phyloP scores from a whole-genome alignment of 2,329 filamentous ascomycete genomes.

The Fusarium duplospermum region DNA sequence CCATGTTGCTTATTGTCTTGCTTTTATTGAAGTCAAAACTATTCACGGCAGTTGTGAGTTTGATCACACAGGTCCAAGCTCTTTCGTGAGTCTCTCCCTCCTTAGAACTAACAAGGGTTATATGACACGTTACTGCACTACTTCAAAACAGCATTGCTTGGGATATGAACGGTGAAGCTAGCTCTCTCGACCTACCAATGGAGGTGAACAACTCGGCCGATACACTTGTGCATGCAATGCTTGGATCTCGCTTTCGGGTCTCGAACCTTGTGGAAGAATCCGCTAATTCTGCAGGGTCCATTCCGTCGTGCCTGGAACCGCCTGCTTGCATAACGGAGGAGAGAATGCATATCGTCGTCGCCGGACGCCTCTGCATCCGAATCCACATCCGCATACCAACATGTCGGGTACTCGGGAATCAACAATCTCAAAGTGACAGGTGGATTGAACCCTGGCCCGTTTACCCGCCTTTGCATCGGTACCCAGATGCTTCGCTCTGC shows the following conservation, averaged over 20 bases:
- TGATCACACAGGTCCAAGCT: background rate
- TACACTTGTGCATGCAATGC: constrained; percentile 1
- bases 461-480: constrained; percentile 9
- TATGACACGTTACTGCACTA: background rate
- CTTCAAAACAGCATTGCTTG: background rate
- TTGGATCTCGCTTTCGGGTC: background rate
- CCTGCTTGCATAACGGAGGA: constrained; percentile 24
- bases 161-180: background rate
- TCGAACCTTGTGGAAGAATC: background rate
- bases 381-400: constrained; percentile 4
- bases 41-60: background rate
- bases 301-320: background rate
- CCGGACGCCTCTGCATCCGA: constrained; percentile 9
- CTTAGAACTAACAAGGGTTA: background rate
- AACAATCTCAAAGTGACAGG: background rate
- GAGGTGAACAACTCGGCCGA: constrained; percentile 12
- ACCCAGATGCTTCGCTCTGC: background rate
- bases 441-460: background rate
- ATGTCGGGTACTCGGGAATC: background rate
- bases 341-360: constrained; percentile 27
- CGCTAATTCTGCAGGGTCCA: background rate
- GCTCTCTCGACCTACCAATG: background rate
- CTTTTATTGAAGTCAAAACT: background rate
- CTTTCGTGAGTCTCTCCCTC: background rate
- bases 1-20: background rate